Conservation (phyloP, 179 eudicot genomes). For the Patellifolia procumbens region DNA sequence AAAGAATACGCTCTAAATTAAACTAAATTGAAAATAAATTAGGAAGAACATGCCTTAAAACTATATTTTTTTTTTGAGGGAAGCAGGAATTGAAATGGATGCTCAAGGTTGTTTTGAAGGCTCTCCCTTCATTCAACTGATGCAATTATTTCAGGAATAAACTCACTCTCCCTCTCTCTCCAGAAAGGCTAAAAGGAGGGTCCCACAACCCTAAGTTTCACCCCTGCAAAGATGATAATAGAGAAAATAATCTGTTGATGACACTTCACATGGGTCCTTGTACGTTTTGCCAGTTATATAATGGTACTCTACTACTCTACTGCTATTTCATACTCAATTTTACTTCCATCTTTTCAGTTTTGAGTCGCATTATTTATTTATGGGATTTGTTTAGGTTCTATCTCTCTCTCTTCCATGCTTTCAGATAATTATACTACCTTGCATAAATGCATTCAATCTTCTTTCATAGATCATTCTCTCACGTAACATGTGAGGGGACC, state of each 20-base stretch:
- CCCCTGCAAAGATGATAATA: background rate
- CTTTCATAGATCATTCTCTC: no score
- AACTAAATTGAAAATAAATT: no score
- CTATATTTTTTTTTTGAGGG: background rate
- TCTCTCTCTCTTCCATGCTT: background rate
- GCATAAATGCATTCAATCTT: no score
- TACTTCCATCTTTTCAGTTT: background rate
- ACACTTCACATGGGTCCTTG: slow-evolving; percentile 30
- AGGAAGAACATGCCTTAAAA: no score
- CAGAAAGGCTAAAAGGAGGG: background rate
- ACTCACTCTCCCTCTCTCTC: background rate
- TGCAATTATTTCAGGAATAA: slow-evolving; percentile 33
- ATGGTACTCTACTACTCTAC: slow-evolving; percentile 12
- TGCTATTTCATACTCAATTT: background rate
- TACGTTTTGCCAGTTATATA: slow-evolving; percentile 20
- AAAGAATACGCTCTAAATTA: no score
- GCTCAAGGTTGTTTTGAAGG: slow-evolving; percentile 26
- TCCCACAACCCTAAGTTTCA: background rate
- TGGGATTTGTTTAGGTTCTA: background rate
- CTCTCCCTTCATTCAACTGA: slow-evolving; percentile 30
- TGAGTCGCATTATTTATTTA: background rate
- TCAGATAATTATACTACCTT: background rate
- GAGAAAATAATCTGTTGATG: background rate
- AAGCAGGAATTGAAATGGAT: slow-evolving; percentile 19
- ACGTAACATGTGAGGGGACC: background rate